Percentiles rank a stretch among this genome's conserved stretches.
Evolutionary conservation across 257 asterid species (phyloP).

Genomic region (Solanum sparsipilum): DNA sequence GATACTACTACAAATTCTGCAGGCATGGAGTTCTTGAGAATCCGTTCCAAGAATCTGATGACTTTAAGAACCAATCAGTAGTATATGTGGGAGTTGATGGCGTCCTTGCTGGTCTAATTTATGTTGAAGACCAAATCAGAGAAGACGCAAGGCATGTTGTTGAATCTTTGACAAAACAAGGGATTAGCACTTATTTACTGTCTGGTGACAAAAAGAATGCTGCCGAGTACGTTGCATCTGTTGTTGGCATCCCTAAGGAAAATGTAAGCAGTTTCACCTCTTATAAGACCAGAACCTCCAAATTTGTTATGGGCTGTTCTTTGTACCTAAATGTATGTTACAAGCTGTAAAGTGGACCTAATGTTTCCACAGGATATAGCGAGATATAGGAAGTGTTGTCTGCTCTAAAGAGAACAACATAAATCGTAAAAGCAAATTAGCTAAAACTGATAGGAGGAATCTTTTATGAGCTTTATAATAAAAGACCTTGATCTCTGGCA

Average conservation of each 20-base stretch:
- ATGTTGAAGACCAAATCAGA: conserved; percentile 95
- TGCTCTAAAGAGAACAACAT: background rate
- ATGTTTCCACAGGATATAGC: background rate
- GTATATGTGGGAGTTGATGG: conserved; percentile 87
- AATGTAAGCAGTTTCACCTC: conserved; percentile 42
- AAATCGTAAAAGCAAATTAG: background rate
- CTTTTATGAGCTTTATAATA: background rate
- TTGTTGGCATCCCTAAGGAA: conserved; percentile 88
- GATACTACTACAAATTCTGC: conserved; percentile 3
- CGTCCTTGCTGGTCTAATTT: conserved; percentile 79
- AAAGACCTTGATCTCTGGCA: background rate
- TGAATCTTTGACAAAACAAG: conserved; percentile 68
- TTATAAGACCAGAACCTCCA: background rate
- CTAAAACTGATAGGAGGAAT: background rate
- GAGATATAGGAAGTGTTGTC: background rate
- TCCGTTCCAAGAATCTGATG: conserved; percentile 60
- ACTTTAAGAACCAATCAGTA: conserved; percentile 77
- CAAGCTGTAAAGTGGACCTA: background rate
- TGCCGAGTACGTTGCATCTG: conserved; percentile 93
- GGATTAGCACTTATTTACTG: conserved; percentile 72
- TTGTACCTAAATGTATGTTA: background rate
- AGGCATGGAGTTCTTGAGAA: conserved; percentile 73
- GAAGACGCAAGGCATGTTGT: conserved; percentile 86
- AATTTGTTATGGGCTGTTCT: background rate
- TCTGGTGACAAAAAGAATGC: conserved; percentile 95